A percentile compares a stretch with the other conserved stretches of the same genome.
These are phyloP conservation scores for Paraglomus occultum DNA, from an alignment of 192 early-diverging fungal species.

Conservation along the genomic window DNA sequence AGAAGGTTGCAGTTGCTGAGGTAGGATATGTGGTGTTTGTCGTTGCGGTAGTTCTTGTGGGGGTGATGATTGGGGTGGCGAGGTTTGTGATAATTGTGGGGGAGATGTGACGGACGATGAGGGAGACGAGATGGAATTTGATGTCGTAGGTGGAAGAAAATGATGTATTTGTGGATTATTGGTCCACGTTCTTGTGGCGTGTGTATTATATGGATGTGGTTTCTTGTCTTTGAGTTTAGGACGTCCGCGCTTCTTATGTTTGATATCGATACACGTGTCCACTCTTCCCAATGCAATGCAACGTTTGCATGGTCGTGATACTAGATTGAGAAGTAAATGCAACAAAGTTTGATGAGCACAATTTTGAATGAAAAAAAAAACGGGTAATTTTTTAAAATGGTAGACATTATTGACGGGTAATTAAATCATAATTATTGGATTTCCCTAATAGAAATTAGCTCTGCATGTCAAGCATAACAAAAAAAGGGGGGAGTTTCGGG, in stretches of 20 bases:
- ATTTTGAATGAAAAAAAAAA: background rate
- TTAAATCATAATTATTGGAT: too few species aligned
- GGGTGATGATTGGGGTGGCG: constrained; percentile 37
- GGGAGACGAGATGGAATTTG: constrained; percentile 17
- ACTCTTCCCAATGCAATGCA: constrained; percentile 71
- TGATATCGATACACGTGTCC: constrained; percentile 82
- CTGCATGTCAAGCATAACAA: too few species aligned
- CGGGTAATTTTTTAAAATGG: too few species aligned
- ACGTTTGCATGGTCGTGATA: constrained; percentile 74
- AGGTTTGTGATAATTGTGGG: constrained; percentile 37
- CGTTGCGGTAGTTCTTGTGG: background rate
- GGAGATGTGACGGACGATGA: constrained; percentile 27
- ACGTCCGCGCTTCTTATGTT: constrained; percentile 85
- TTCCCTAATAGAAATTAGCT: too few species aligned
- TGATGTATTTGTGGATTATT: background rate
- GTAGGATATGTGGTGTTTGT: background rate
- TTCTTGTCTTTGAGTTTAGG: constrained; percentile 71
- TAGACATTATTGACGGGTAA: too few species aligned
- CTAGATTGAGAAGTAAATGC: constrained; percentile 30
- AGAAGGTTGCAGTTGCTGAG: background rate
- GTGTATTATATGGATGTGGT: constrained; percentile 34
- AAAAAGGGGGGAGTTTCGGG: too few species aligned
- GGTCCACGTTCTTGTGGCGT: constrained; percentile 30
- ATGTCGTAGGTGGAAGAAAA: constrained; percentile 11
- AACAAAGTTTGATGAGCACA: background rate